Evolutionary conservation across 2,329 filamentous ascomycete species (phyloP), one percentile per base, ranked within the genome.

Genomic region (Alternaria alternata): DNA sequence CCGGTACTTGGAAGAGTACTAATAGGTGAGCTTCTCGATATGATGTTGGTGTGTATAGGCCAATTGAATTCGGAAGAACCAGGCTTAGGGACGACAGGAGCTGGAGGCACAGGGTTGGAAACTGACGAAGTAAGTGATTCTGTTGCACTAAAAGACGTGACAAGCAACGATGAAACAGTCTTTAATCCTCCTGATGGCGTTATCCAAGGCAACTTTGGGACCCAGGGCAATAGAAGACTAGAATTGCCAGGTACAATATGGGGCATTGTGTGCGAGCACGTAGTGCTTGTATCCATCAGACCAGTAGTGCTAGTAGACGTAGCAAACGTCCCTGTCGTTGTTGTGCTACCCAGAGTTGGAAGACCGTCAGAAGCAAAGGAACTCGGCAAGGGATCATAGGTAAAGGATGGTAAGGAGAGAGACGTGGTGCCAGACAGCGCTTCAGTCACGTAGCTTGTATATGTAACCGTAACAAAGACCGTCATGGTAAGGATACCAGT

Each of bases 261-360:
- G 18, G 53, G 43, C 44, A 56, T 36, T 3, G 53, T 49, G 18
- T 56, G 54, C 16, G 44, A 47, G 30, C 53, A 56, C 20, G 36
- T 43, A 16, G 36, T 56, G 38, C 54, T 43, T 26, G 24, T 26
- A 26, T 2, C 6, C 22, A 24, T 49, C 14, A 20, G 32, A 49
- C 8, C 11, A 2, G 43, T 42, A 5, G 22, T 44, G 18, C 36
- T 56, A 24, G 16, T 26, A 42, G 46, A 30, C n/a, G n/a, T 43
- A 5, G 34, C 26, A 22, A 46, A 20, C n/a, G 56, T 53, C 1
- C 28, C 16, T 14, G 53, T 49, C 18, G 5, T 8, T 11, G 32
- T 22, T 1, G n/a, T 49, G 18, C 22, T 52, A 3, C 4, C 16
- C 3, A 6, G 12, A 4, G 11, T 5, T 41, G 49, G 7, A 16